Evolutionary conservation across 1,139 yeast genomes (phyloP).

Genomic region (Scheffersomyces illinoinensis): DNA sequence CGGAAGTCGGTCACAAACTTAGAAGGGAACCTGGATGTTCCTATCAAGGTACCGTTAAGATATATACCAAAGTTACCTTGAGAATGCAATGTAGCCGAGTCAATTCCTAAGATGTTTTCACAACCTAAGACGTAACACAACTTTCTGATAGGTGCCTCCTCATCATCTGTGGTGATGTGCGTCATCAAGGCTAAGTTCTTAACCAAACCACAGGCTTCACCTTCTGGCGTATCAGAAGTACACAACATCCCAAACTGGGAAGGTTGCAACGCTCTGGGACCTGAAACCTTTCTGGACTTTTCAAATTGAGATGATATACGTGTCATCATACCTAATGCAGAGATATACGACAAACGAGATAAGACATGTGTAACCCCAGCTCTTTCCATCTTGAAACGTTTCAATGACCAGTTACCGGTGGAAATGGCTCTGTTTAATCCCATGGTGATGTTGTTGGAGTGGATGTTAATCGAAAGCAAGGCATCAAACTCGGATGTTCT

Average conservation of each 20-base stretch:
- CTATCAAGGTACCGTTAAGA: slow-evolving; percentile 90
- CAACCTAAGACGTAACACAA: slow-evolving; percentile 85
- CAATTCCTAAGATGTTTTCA: slow-evolving; percentile 78
- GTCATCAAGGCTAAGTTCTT: slow-evolving; percentile 97
- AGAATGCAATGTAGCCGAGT: slow-evolving; percentile 80
- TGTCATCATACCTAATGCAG: slow-evolving; percentile 99
- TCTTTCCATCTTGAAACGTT: slow-evolving; percentile 98
- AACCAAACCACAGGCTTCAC: slow-evolving; percentile 99
- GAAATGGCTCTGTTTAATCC: slow-evolving; percentile 96
- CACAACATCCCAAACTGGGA: slow-evolving; percentile 99
- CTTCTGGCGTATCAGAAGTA: slow-evolving; percentile 99
- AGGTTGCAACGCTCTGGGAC: slow-evolving; percentile 98
- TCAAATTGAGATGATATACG: slow-evolving; percentile 98
- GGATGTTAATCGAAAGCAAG: slow-evolving; percentile 80
- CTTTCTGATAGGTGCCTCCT: slow-evolving; percentile 81
- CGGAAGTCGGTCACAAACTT: slow-evolving; percentile 81
- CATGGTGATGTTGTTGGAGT: slow-evolving; percentile 87
- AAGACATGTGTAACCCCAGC: slow-evolving; percentile 99
- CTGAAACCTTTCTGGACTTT: slow-evolving; percentile 95
- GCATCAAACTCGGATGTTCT: slow-evolving; percentile 97
- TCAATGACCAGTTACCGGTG: slow-evolving; percentile 97
- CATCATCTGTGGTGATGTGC: slow-evolving; percentile 97
- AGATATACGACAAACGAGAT: slow-evolving; percentile 85
- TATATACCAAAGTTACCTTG: slow-evolving; percentile 80
- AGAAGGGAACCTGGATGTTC: slow-evolving; percentile 83